Evolutionary conservation across 2,329 filamentous ascomycete genomes (phyloP), one percentile per base, ranked within the genome.

Genomic region (Fusarium multiceps): DNA sequence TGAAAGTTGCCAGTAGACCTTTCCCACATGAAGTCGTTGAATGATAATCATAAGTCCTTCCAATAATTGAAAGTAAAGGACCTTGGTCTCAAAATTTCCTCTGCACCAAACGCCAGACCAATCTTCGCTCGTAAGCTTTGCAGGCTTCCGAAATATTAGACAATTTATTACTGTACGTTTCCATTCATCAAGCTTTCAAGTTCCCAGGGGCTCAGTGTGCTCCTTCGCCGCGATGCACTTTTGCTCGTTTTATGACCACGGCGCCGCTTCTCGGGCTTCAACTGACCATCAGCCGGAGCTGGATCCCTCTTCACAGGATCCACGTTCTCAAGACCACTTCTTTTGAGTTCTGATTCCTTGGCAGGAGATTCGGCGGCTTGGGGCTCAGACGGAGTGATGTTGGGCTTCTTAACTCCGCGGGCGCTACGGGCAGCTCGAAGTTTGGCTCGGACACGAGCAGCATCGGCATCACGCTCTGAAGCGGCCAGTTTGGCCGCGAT

Each of bases 161-260:
- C 32, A 64, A 59, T 59, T 65, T 50, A 66, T 73, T 61, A 78
- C 82, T 85, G 62, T 84, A 88, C 61, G 74, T 72, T 74, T 8
- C 85, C 85, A 4, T 80, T 72, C 55, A 90, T 90, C 76, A 92
- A 77, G 46, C 86, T 88, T 80, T 92, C 87, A 75, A 94, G 80
- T 79, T 95, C 92, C 84, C 90, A 91, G 5, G 91, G 89, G 73
- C 88, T 93, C 32, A 95, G 81, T 21, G 92, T 94, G 74, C 91
- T 93, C 77, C 92, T 86, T 75, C 92, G 85, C 75, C 91, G 83
- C 63, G 86, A 90, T 4, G 88, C 84, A 11, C 78, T 82, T 81
- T 82, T 90, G 78, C 77, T 89, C 74, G 78, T 83, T 76, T 81
- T 86, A 77, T 79, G 82, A 74, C 83, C 87, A 43, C 85, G 81